Conservation (phyloP, 495 filamentous ascomycete species). For the Penicillium pulvis region DNA sequence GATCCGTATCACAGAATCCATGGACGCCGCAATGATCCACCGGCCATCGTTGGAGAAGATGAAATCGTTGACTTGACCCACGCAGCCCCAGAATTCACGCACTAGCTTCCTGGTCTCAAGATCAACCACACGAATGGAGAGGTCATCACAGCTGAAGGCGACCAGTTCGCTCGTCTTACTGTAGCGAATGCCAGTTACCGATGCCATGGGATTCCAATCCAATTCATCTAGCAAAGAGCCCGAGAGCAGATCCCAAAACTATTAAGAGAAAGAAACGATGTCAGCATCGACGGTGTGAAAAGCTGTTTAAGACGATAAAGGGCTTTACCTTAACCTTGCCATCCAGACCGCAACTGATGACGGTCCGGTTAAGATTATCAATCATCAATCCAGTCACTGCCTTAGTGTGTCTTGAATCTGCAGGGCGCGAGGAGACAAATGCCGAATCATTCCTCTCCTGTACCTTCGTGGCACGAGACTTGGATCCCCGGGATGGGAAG, state of each 20-base stretch:
- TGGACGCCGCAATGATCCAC: conserved; percentile 88
- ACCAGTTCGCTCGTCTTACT: conserved; percentile 82
- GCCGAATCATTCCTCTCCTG: background rate
- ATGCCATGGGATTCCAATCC: conserved; percentile 81
- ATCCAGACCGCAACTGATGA: conserved; percentile 85
- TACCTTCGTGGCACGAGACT: conserved; percentile 47
- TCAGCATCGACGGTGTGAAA: conserved; percentile 1
- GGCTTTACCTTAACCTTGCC: conserved; percentile 76
- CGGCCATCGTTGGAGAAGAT: conserved; percentile 90
- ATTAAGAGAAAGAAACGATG: conserved; percentile 7
- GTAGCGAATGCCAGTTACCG: conserved; percentile 73
- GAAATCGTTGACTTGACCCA: conserved; percentile 80
- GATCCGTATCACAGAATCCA: conserved; percentile 78
- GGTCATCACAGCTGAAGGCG: conserved; percentile 86
- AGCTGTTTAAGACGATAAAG: background rate
- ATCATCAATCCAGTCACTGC: conserved; percentile 83
- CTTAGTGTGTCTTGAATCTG: conserved; percentile 68
- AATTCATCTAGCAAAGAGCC: conserved; percentile 79
- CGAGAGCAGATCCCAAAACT: conserved; percentile 90
- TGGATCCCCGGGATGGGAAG: conserved; percentile 73
- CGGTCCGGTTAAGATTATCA: conserved; percentile 77
- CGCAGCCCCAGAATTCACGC: conserved; percentile 88
- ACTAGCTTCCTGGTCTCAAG: conserved; percentile 87
- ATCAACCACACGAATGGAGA: conserved; percentile 85
- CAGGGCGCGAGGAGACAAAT: background rate